These are phyloP conservation scores for Dalbergia cochinchinensis DNA, from an alignment of 306 rosid genomes.

Conservation along the genomic window DNA sequence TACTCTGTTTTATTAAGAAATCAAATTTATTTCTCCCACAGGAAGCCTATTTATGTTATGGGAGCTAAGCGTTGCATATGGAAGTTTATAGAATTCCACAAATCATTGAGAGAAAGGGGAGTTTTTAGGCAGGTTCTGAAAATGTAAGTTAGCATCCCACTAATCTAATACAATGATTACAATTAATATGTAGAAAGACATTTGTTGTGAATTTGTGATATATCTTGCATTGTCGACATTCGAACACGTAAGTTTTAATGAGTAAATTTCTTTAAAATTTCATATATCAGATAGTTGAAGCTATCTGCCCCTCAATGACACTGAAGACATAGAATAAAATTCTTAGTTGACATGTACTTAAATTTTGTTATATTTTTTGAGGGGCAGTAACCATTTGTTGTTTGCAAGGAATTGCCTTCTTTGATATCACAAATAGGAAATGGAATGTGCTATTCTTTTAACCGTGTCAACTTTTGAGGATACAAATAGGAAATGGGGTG, in stretches of 20 bases:
- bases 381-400: conserved; percentile 15
- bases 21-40: conserved; percentile 46
- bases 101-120: conserved; percentile 76
- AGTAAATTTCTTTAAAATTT: conserved; percentile 36
- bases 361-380: conserved; percentile 8
- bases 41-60: conserved; percentile 87
- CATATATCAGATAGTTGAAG: conserved; percentile 98
- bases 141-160: conserved; percentile 66
- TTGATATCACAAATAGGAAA: conserved; percentile 42
- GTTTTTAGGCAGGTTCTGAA: conserved; percentile 87
- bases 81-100: conserved; percentile 87
- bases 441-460: conserved; percentile 27
- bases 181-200: conserved; percentile 32
- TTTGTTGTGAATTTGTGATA: background rate
- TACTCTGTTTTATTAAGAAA: background rate
- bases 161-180: conserved; percentile 27
- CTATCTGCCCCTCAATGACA: conserved; percentile 90
- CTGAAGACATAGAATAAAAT: conserved; percentile 64
- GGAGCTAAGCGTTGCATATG: conserved; percentile 89
- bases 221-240: background rate
- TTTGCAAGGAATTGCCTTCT: background rate
- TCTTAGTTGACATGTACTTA: conserved; percentile 9
- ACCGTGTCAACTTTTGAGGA: conserved; percentile 10
- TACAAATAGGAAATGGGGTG: too few species aligned
- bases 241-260: conserved; percentile 5